A percentile compares a stretch with the other conserved stretches of the same genome.
Conservation (phyloP, 2,329 filamentous ascomycete species). For the Xylariales sp. region DNA sequence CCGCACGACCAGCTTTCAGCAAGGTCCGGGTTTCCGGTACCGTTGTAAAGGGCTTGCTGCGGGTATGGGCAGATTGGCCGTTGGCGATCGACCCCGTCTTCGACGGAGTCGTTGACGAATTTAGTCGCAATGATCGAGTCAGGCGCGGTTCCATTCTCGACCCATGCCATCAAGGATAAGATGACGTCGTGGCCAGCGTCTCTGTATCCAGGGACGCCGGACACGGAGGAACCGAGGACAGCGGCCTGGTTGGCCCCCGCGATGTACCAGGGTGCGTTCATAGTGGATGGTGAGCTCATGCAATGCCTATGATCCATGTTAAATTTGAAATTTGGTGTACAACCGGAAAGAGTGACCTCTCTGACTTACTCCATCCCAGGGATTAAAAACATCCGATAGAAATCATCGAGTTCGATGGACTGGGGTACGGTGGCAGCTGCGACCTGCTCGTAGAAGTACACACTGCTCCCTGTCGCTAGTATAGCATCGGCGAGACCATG, state of each 20-base stretch:
- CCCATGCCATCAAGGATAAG: conserved; percentile 22
- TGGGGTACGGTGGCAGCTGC: conserved; percentile 16
- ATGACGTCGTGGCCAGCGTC: conserved; percentile 22
- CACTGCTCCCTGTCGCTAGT: conserved; percentile 13
- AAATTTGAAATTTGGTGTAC: neutral
- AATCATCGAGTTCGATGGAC: conserved; percentile 28
- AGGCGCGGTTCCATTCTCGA: conserved; percentile 18
- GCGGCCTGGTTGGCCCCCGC: conserved; percentile 15
- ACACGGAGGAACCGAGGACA: conserved; percentile 9
- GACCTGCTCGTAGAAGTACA: conserved; percentile 12
- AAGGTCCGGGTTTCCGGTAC: conserved; percentile 14
- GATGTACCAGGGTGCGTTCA: conserved; percentile 14
- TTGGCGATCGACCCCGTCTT: neutral
- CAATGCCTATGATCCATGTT: neutral
- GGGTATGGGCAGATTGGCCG: conserved; percentile 6
- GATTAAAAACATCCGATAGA: conserved; percentile 31
- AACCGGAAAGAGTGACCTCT: conserved; percentile 10
- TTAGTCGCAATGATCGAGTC: conserved; percentile 8
- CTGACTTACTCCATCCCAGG: conserved; percentile 40
- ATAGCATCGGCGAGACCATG: conserved; percentile 22
- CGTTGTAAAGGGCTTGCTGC: conserved; percentile 20
- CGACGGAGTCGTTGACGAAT: conserved; percentile 4
- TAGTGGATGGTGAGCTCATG: neutral
- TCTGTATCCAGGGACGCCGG: conserved; percentile 20
- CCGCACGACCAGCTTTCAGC: conserved; percentile 21